Evolutionary conservation across 768 basidiomycete genomes (phyloP).

Genomic region (Neoboletus brunneissimus): DNA sequence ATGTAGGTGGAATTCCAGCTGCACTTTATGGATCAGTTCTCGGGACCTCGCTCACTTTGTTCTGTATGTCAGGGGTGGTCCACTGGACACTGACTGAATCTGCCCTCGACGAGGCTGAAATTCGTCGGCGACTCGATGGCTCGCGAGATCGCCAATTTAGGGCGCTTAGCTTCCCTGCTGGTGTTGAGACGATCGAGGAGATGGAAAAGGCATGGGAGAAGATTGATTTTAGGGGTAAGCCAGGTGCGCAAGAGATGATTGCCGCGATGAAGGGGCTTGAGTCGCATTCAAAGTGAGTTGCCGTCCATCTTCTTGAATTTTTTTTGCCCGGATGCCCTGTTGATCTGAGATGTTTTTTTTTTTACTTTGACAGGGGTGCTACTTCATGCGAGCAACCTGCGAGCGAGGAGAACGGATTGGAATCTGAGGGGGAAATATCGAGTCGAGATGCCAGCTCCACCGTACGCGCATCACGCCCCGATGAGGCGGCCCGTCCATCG

Average conservation of each 20-base stretch:
- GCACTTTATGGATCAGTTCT: neutral
- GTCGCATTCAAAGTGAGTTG: constrained; percentile 5
- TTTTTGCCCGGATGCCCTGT: neutral
- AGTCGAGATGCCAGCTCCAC: neutral
- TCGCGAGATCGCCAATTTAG: constrained; percentile 45
- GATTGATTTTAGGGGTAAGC: constrained; percentile 28
- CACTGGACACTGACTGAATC: constrained; percentile 54
- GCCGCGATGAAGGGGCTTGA: constrained; percentile 1
- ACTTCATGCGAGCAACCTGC: no score
- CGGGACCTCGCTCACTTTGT: neutral
- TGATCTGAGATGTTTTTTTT: no score
- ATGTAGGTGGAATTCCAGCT: constrained; percentile 13
- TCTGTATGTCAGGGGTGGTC: constrained; percentile 49
- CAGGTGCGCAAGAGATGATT: neutral
- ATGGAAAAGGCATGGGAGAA: constrained; percentile 33
- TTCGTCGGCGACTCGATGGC: constrained; percentile 35
- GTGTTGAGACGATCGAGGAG: constrained; percentile 32
- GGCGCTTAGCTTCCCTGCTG: constrained; percentile 48
- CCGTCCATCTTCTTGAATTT: no score
- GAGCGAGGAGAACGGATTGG: neutral
- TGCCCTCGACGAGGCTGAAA: constrained; percentile 28
- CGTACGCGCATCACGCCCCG: neutral
- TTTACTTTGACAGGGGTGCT: no score
- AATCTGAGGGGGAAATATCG: neutral
- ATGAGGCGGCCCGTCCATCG: neutral